Evolutionary conservation across 2,329 filamentous ascomycete species (phyloP), one percentile per base, ranked within the genome.

Genomic region (Mariannaea elegans): DNA sequence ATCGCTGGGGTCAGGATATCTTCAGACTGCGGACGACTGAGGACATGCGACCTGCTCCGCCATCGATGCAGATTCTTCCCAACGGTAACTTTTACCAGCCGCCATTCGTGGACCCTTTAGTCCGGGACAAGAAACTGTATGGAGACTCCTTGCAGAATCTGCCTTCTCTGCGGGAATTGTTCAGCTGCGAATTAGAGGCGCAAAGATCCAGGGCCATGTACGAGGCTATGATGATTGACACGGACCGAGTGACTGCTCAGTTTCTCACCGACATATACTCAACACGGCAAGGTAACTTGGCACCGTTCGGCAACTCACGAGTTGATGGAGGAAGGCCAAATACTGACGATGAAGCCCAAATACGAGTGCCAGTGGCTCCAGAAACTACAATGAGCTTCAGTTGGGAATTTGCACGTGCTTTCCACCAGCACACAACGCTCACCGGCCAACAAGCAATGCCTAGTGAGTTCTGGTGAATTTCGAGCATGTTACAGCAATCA

Each of bases 141-240:
- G n/a, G 31, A 0, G 76, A 78, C 32, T 75, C 71, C 0, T 21
- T 78, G 2, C 70, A 71, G 19, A 59, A 60, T 0, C 67, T 78
- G 0, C 75, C 74, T 1, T 59, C 53, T 2, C 61, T 77, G 8
- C 34, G 49, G 2, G 42, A 68, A 1, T 36, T 76, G 10, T 21
- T 67, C 3, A n/a, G 32, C 12, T 5, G 21, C 0, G 4, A 21
- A 19, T 36, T 41, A 41, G 1, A 10, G 2, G 3, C 8, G 3
- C 14, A 34, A 13, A 64, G 67, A 56, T 10, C 7, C 3, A 18
- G 39, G 0, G 59, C 56, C 0, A 63, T 61, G 16, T 10, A 59
- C 10, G 27, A 42, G 1, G 66, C 68, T 2, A 42, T 69, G 34
- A 14, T 65, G 7, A 19, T 64, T 1, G 73, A 76, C 39, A 19